phyloP scores from a whole-genome alignment of 2,329 filamentous ascomycete genomes.

The Rhynchosporium agropyri region DNA sequence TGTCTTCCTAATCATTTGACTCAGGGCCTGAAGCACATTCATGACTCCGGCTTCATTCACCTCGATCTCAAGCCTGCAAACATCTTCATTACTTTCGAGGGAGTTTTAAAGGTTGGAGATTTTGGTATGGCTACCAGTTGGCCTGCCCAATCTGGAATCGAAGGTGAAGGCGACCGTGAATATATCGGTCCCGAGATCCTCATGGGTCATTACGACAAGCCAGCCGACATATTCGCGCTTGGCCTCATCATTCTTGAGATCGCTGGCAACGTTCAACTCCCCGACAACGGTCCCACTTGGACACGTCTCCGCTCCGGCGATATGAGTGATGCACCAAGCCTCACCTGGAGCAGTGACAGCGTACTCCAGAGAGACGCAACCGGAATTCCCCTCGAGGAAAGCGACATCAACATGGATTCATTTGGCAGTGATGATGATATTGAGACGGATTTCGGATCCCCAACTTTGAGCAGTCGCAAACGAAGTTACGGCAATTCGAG shows the following conservation, averaged over 20 bases:
- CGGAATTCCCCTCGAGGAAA: constrained; percentile 61
- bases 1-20: constrained; percentile 35
- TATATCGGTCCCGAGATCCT: constrained; percentile 96
- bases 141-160: constrained; percentile 75
- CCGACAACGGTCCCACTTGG: constrained; percentile 91
- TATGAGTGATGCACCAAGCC: constrained; percentile 82
- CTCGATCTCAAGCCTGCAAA: constrained; percentile 86
- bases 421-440: constrained; percentile 47
- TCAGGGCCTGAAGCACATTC: constrained; percentile 86
- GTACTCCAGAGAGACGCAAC: constrained; percentile 74
- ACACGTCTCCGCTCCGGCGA: constrained; percentile 86
- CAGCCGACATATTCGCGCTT: constrained; percentile 90
- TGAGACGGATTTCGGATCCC: constrained; percentile 45
- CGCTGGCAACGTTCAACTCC: constrained; percentile 89
- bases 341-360: constrained; percentile 78
- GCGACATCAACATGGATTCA: constrained; percentile 39
- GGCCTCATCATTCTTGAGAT: constrained; percentile 95
- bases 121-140: constrained; percentile 81
- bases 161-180: constrained; percentile 92
- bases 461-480: constrained; percentile 39
- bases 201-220: constrained; percentile 82
- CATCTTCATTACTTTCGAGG: constrained; percentile 79
- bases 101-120: constrained; percentile 81
- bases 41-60: constrained; percentile 83
- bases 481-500: constrained; percentile 38